phyloP scores from a whole-genome alignment of 2,329 filamentous ascomycete genomes.

The Exophiala aquamarina region DNA sequence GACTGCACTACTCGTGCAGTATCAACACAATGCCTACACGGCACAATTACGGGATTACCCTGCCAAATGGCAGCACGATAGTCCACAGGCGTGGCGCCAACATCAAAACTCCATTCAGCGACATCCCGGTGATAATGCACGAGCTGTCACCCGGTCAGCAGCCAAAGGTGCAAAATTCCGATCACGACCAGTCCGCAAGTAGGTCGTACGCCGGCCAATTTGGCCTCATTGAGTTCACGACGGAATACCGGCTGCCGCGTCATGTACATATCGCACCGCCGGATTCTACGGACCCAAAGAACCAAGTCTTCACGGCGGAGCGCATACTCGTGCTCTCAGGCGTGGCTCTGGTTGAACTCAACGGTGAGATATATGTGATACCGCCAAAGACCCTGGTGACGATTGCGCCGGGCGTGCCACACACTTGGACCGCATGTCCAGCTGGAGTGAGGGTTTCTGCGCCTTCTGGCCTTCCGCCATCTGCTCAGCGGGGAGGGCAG shows the following conservation, averaged over 20 bases:
- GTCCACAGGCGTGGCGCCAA: constrained; percentile 19
- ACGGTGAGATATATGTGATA: constrained; percentile 14
- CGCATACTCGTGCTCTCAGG: constrained; percentile 13
- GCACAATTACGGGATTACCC: constrained; percentile 13
- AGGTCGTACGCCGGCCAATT: constrained; percentile 17
- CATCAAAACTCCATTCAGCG: constrained; percentile 18
- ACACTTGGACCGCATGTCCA: constrained; percentile 17
- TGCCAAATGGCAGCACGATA: constrained; percentile 16
- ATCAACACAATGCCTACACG: background rate
- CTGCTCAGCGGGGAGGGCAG: too few species aligned
- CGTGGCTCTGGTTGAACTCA: constrained; percentile 8
- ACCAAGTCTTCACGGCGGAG: constrained; percentile 1
- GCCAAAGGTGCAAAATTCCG: too few species aligned
- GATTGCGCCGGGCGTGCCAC: constrained; percentile 13
- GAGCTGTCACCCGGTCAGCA: constrained; percentile 14
- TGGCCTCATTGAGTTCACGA: constrained; percentile 23
- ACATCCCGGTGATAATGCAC: constrained; percentile 22
- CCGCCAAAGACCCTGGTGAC: constrained; percentile 11
- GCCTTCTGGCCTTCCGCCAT: too few species aligned
- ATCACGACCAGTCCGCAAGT: background rate
- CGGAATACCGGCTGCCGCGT: constrained; percentile 15
- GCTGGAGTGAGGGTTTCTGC: constrained; percentile 3
- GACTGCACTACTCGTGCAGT: background rate
- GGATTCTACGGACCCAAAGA: background rate
- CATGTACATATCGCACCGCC: constrained; percentile 22